Conservation (phyloP, 495 filamentous ascomycete species). For the Copromyces sp. region DNA sequence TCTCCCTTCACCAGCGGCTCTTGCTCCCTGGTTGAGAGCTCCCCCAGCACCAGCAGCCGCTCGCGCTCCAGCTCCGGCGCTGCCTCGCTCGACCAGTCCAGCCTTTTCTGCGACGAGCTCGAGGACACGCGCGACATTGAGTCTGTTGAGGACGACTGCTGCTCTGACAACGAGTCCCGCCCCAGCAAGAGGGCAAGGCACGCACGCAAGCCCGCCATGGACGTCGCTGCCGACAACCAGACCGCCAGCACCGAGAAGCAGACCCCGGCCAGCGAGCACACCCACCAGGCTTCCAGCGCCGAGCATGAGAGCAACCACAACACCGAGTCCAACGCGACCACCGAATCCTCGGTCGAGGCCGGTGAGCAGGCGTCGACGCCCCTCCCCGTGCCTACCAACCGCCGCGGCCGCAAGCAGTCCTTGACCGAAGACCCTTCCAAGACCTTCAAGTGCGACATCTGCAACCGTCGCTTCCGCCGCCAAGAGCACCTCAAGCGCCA, state of each 20-base stretch:
- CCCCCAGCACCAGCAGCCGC: constrained; percentile 52
- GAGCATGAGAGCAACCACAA: constrained; percentile 2
- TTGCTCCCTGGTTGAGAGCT: constrained; percentile 51
- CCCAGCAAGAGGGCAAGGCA: constrained; percentile 8
- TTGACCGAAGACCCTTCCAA: constrained; percentile 96
- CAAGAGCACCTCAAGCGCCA: constrained; percentile 99
- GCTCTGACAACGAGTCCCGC: not conserved
- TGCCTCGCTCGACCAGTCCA: constrained; percentile 61
- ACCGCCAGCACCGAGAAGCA: constrained; percentile 30
- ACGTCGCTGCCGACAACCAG: constrained; percentile 32
- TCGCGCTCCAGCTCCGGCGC: constrained; percentile 61
- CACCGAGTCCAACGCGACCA: constrained; percentile 16
- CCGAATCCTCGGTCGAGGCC: constrained; percentile 17
- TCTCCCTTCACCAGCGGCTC: constrained; percentile 56
- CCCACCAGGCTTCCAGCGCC: constrained; percentile 6
- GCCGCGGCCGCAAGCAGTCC: constrained; percentile 96
- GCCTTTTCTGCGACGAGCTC: constrained; percentile 58
- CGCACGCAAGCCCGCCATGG: constrained; percentile 37
- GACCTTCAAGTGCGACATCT: constrained; percentile 93
- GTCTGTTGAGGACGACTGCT: constrained; percentile 17
- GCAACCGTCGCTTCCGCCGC: constrained; percentile 92
- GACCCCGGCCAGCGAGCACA: constrained; percentile 5
- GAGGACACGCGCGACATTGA: constrained; percentile 60
- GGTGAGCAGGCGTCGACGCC: constrained; percentile 26
- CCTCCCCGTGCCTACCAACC: constrained; percentile 61